phyloP scores from a whole-genome alignment of 164 flowering plant species.

The Aristolochia californica region DNA sequence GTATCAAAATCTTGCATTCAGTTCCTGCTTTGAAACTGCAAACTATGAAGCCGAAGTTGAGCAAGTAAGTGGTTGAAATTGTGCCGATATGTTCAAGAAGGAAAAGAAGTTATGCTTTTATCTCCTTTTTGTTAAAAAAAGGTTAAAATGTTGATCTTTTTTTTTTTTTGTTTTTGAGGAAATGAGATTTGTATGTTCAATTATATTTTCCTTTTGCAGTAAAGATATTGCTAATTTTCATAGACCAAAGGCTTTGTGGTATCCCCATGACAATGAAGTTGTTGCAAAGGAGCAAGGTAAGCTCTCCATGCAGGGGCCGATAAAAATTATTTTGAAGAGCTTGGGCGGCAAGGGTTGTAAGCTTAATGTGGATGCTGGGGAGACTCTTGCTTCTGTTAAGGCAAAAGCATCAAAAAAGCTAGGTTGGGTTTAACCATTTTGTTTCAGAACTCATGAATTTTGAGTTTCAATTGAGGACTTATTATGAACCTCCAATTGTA shows the following conservation, averaged over 20 bases:
- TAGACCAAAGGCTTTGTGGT: conserved; percentile 91
- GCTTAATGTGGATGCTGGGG: conserved; percentile 77
- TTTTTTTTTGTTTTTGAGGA: background rate
- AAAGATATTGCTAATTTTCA: conserved; percentile 93
- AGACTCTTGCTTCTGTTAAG: conserved; percentile 60
- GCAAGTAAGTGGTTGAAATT: conserved; percentile 62
- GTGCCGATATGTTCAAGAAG: too few relatives aligned
- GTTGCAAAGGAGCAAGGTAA: conserved; percentile 74
- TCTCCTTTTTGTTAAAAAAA: background rate
- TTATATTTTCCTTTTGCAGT: conserved; percentile 32
- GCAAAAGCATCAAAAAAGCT: conserved; percentile 87
- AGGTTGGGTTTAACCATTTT: conserved; percentile 28
- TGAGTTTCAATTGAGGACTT: too few relatives aligned
- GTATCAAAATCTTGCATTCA: conserved; percentile 79
- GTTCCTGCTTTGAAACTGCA: conserved; percentile 80
- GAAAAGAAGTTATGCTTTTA: background rate
- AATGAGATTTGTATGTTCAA: background rate
- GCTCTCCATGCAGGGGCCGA: conserved; percentile 57
- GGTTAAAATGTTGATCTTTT: background rate
- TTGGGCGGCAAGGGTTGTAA: conserved; percentile 95
- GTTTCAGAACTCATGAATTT: too few relatives aligned
- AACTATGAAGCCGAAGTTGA: conserved; percentile 84
- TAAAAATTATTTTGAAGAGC: conserved; percentile 85
- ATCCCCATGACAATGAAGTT: conserved; percentile 90
- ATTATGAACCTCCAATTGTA: background rate